phyloP scores from a whole-genome alignment of 805 yeast genomes.

The Yarrowia osloensis region DNA sequence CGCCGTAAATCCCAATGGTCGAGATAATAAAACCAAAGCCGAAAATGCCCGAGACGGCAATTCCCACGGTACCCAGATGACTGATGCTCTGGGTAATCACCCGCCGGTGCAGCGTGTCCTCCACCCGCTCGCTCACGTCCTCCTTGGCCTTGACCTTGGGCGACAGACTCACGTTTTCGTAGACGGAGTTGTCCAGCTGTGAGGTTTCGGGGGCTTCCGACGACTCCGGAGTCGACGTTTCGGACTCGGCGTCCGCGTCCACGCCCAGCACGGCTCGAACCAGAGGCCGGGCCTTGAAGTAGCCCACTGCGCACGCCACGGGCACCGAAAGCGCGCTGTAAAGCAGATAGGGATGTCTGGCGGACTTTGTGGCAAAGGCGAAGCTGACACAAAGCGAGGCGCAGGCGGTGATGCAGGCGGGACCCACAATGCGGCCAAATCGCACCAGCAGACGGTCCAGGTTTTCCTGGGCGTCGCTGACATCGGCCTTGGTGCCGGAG shows the following conservation, averaged over 20 bases:
- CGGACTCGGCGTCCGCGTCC: constrained; percentile 2
- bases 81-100: constrained; percentile 14
- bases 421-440: constrained; percentile 31
- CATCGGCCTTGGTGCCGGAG: constrained; percentile 16
- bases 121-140: constrained; percentile 21
- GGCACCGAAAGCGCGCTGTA: constrained; percentile 43
- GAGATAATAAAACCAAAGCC: constrained; percentile 35
- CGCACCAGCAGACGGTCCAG: constrained; percentile 19
- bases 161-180: constrained; percentile 2
- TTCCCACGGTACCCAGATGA: constrained; percentile 20
- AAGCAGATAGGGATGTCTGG: constrained; percentile 43
- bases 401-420: constrained; percentile 36
- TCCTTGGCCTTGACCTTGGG: constrained; percentile 17
- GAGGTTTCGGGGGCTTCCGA: neutral
- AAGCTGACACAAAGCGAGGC: constrained; percentile 38
- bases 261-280: constrained; percentile 5
- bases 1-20: constrained; percentile 39
- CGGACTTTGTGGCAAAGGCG: constrained; percentile 37
- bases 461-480: constrained; percentile 30
- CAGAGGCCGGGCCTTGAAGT: constrained; percentile 25
- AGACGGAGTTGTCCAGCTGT: constrained; percentile 29
- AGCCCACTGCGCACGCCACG: constrained; percentile 26
- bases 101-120: constrained; percentile 25
- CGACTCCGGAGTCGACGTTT: neutral
- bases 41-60: constrained; percentile 29